Conservation (phyloP, 164 flowering plant species). For the Buxus sempervirens region DNA sequence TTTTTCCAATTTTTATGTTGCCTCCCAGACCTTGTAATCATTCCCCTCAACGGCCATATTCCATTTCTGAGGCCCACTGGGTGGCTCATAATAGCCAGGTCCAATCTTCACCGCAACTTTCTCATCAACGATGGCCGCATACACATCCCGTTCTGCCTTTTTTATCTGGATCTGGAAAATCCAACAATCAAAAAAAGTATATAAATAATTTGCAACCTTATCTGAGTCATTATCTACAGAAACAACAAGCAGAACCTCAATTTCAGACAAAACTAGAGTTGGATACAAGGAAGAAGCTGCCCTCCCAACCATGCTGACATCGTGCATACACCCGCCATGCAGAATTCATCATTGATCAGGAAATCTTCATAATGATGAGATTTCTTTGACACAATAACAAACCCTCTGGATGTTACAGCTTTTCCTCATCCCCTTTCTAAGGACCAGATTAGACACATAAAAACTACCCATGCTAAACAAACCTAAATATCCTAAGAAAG, state of each 20-base stretch:
- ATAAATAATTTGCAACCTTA: not conserved
- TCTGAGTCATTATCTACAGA: too few species aligned
- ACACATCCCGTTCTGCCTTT: conserved; percentile 84
- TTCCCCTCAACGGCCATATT: conserved; percentile 56
- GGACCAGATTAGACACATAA: not conserved
- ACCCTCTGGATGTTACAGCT: not conserved
- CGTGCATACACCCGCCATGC: not conserved
- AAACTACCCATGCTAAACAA: not conserved
- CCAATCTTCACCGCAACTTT: conserved; percentile 90
- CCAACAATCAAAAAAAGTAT: conserved; percentile 3
- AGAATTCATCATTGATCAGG: too few species aligned
- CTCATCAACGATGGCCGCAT: conserved; percentile 81
- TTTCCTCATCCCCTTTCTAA: not conserved
- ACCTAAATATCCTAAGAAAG: not conserved
- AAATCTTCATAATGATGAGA: not conserved
- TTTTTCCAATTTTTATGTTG: conserved; percentile 31
- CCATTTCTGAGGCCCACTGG: conserved; percentile 56
- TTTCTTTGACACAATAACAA: not conserved
- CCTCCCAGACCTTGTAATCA: conserved; percentile 94
- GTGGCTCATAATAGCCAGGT: conserved; percentile 87
- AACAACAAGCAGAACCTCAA: too few species aligned
- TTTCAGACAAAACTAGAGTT: not conserved
- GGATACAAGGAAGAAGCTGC: not conserved
- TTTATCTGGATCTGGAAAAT: conserved; percentile 58
- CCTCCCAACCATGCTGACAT: not conserved